Conservation (phyloP, 176 grass and related monocot species). For the Alopecurus myosuroides region DNA sequence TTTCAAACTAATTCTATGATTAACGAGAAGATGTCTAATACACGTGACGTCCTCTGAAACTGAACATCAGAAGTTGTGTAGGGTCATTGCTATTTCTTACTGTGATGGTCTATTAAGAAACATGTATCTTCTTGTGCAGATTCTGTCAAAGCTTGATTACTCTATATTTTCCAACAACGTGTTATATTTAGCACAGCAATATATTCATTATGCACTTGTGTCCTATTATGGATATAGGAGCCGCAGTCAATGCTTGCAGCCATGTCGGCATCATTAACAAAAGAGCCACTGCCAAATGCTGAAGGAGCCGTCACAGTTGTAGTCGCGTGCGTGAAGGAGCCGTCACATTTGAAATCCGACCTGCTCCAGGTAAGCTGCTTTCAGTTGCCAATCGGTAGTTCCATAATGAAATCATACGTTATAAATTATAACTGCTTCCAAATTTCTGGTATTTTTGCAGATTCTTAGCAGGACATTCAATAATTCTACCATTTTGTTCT, state of each 20-base stretch:
- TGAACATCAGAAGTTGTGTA: neutral
- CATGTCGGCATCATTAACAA: slow-evolving; percentile 69
- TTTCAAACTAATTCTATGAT: neutral
- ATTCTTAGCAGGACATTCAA: no score
- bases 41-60: neutral
- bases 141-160: neutral
- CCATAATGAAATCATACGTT: no score
- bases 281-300: no score
- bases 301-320: no score
- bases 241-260: slow-evolving; percentile 72
- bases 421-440: no score
- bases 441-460: no score
- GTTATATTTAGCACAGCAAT: neutral
- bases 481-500: no score
- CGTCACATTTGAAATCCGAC: no score
- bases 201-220: neutral
- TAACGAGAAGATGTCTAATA: neutral
- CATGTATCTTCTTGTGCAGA: neutral
- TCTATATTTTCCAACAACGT: slow-evolving; percentile 13
- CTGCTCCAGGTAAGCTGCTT: no score
- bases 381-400: no score
- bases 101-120: neutral
- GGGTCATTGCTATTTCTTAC: neutral
- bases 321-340: no score
- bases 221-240: slow-evolving; percentile 43